Conservation (phyloP, 176 grass and related monocot species). For the Pontederia paniculata region DNA sequence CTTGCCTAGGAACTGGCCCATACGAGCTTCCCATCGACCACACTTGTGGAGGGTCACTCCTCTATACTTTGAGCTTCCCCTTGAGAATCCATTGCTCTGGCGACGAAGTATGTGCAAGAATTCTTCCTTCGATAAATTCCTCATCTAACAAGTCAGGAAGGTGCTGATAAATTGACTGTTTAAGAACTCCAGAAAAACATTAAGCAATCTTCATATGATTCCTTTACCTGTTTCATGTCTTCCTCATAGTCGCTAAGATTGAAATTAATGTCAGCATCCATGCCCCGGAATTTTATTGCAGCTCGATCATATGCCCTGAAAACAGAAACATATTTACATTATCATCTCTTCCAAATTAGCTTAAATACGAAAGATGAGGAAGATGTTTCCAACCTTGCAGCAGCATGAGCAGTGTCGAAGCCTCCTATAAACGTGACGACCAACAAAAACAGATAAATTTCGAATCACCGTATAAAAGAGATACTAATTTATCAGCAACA, state of each 20-base stretch:
- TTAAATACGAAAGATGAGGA: neutral
- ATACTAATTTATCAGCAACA: neutral
- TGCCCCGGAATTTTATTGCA: conserved; percentile 90
- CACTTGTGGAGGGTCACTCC: conserved; percentile 99
- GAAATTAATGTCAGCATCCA: conserved; percentile 97
- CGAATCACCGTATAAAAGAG: neutral
- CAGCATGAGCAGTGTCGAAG: conserved; percentile 94
- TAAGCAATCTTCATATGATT: neutral
- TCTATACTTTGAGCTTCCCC: conserved; percentile 93
- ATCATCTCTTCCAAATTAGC: neutral
- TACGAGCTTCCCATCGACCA: conserved; percentile 95
- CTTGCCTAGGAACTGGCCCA: conserved; percentile 99
- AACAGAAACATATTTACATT: neutral
- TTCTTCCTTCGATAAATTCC: conserved; percentile 87
- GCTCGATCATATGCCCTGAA: conserved; percentile 87
- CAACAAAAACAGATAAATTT: conserved; percentile 6
- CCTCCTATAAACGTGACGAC: conserved; percentile 34
- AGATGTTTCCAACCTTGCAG: conserved; percentile 53
- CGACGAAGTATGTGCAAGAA: conserved; percentile 90
- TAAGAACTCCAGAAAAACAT: neutral
- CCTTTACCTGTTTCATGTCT: conserved; percentile 67
- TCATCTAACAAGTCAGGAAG: conserved; percentile 38
- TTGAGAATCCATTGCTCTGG: conserved; percentile 90
- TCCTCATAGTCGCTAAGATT: conserved; percentile 92
- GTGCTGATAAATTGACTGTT: neutral